Conservation (phyloP, 345 rosid species). For the Rhodamnia argentea region DNA sequence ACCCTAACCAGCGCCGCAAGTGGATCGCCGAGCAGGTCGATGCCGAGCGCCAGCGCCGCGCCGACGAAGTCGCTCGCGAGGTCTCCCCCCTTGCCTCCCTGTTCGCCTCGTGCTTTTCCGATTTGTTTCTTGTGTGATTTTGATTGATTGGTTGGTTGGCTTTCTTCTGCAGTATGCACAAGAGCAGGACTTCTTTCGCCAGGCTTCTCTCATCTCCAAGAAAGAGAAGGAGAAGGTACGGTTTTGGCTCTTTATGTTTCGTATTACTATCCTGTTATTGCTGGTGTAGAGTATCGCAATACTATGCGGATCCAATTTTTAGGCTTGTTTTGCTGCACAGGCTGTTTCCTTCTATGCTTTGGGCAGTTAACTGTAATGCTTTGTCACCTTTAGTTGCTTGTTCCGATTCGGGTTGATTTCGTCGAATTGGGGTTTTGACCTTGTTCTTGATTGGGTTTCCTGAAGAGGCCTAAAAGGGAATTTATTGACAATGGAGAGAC, state of each 20-base stretch:
- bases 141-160: neutral
- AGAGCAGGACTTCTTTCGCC: conserved; percentile 96
- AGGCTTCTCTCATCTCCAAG: conserved; percentile 80
- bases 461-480: neutral
- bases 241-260: neutral
- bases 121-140: neutral
- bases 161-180: conserved; percentile 58
- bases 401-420: neutral
- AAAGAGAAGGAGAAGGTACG: conserved; percentile 91
- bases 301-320: neutral
- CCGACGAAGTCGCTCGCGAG: conserved; percentile 90
- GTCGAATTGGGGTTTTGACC: neutral
- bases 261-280: neutral
- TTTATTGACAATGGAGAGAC: neutral
- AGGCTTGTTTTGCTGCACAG: neutral
- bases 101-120: neutral
- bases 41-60: conserved; percentile 56
- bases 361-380: neutral
- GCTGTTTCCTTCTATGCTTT: neutral
- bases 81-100: conserved; percentile 7
- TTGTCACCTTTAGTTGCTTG: neutral
- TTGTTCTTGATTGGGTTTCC: neutral
- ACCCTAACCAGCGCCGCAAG: conserved; percentile 96
- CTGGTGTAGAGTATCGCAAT: neutral
- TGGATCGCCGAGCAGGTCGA: conserved; percentile 98